Evolutionary conservation across 495 filamentous ascomycete genomes (phyloP), one percentile per base, ranked within the genome.

Genomic region (Chaetomium cochliodes): DNA sequence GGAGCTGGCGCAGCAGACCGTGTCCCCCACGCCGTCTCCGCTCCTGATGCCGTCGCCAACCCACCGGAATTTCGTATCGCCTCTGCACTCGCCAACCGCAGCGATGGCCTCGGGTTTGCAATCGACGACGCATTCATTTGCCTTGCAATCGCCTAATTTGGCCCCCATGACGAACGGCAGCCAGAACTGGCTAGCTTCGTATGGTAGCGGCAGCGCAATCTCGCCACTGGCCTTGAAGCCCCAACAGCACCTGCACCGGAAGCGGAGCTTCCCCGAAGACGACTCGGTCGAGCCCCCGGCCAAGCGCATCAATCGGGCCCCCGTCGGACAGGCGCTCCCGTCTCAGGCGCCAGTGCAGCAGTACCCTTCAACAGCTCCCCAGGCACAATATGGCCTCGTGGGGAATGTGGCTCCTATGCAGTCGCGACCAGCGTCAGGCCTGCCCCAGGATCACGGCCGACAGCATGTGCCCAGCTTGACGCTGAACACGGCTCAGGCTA

Each of bases 181-280:
- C 1, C 74, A 73, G 11, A 71, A 54, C 69, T 70, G 76, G 80
- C 62, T 75, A 65, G 63, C 68, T 15, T 72, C 72, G 23, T 76
- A 82, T 64, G 70, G 80, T 41, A 64, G 70, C 18, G 74, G 73
- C 22, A 74, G 74, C 26, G 69, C 75, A 2, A 69, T 82, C 5
- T 88, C 88, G 13, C 84, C 87, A 2, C 76, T 85, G n/a, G 75
- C 79, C 18, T 56, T 74, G 39, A 78, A 84, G 63, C 81, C 84
- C 6, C 80, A 70, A 79, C 37, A 70, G 79, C 66, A 23, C 52
- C 71, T 53, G 65, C 72, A 58, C 65, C 81, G 87, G 63, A 97
- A 97, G 77, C 82, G 92, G 61, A 89, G 85, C 63, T 82, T 84
- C n/a, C 60, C 67, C 42, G 92, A 96, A 42, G 84, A 86, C 15